These are phyloP conservation scores for Aeschynomene evenia DNA, from an alignment of 306 rosid genomes.

Conservation along the genomic window DNA sequence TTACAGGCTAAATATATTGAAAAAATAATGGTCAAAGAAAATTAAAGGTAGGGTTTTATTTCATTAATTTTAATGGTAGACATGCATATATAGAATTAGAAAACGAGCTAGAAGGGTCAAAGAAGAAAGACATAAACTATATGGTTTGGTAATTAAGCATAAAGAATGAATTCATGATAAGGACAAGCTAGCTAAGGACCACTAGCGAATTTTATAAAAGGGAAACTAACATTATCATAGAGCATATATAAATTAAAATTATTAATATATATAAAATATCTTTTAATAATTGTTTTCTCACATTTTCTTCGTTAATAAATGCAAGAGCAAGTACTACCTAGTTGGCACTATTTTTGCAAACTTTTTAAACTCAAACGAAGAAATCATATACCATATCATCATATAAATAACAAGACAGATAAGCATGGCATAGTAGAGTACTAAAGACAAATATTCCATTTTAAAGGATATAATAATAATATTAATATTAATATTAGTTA, in stretches of 20 bases:
- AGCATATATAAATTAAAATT: no score
- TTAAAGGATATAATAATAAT: neutral
- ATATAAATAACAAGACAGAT: neutral
- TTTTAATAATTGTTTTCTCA: neutral
- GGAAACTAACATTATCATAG: neutral
- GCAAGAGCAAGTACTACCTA: neutral
- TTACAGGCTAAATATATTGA: no score
- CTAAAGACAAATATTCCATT: neutral
- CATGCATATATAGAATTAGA: no score
- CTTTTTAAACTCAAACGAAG: neutral
- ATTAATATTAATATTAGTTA: no score
- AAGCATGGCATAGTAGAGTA: conserved; percentile 10
- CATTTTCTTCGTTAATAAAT: neutral
- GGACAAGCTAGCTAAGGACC: neutral
- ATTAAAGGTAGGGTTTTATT: neutral
- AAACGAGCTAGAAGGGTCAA: neutral
- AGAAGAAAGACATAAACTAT: neutral
- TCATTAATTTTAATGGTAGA: neutral
- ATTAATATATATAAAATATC: no score
- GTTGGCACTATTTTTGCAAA: neutral
- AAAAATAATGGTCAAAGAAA: neutral
- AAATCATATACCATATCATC: no score
- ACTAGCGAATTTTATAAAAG: neutral
- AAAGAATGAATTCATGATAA: neutral
- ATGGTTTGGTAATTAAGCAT: neutral